Conservation (phyloP, 2,329 filamentous ascomycete species). For the Pleoardoris graminearum region DNA sequence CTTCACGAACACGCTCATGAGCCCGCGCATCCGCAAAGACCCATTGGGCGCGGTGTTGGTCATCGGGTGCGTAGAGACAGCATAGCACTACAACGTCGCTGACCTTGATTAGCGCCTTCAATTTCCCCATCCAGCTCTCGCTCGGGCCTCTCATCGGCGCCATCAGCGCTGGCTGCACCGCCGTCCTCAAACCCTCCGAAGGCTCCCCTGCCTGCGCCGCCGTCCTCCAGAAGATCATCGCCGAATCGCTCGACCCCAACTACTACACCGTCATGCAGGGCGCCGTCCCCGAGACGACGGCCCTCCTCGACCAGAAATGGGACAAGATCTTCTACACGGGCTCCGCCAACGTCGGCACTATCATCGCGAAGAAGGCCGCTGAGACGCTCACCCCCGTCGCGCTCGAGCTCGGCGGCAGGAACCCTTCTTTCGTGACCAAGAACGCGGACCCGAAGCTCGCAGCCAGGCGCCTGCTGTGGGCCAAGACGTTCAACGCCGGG, state of each 20-base stretch:
- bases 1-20: constrained; percentile 68
- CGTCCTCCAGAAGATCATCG: constrained; percentile 77
- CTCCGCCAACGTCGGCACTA: constrained; percentile 68
- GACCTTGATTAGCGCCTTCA: constrained; percentile 67
- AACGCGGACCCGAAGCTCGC: constrained; percentile 78
- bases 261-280: constrained; percentile 82
- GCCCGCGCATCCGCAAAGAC: constrained; percentile 80
- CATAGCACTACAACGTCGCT: background rate
- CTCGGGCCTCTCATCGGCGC: constrained; percentile 82
- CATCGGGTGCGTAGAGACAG: constrained; percentile 65
- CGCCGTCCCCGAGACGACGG: constrained; percentile 75
- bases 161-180: constrained; percentile 89
- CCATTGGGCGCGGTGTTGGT: constrained; percentile 81
- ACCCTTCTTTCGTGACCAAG: constrained; percentile 89
- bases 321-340: constrained; percentile 99
- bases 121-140: constrained; percentile 85
- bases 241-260: constrained; percentile 73
- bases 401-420: constrained; percentile 87
- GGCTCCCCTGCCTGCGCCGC: constrained; percentile 74
- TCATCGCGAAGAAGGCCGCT: constrained; percentile 58
- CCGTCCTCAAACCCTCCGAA: constrained; percentile 89
- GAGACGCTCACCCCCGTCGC: constrained; percentile 74
- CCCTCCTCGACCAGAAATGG: constrained; percentile 85
- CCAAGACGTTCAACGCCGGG: constrained; percentile 82
- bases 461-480: constrained; percentile 84